Conservation (phyloP, 495 filamentous ascomycete genomes). For the Xylaria curta region DNA sequence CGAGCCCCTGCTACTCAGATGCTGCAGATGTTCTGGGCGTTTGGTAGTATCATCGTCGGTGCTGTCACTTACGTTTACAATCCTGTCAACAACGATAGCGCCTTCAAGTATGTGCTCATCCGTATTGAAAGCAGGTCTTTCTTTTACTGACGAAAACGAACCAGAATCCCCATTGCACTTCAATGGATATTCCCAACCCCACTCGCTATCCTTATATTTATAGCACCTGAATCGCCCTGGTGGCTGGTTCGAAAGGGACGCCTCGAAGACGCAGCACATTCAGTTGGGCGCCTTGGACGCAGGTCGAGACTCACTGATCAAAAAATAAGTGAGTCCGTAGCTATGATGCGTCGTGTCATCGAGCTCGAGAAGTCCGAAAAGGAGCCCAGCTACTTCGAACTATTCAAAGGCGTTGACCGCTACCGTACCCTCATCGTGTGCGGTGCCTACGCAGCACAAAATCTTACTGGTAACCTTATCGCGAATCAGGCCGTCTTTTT, state of each 20-base stretch:
- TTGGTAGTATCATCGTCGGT: constrained; percentile 54
- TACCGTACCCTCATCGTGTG: constrained; percentile 57
- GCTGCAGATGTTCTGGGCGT: constrained; percentile 57
- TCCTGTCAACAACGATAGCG: constrained; percentile 37
- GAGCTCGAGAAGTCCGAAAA: constrained; percentile 36
- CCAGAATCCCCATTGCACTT: constrained; percentile 53
- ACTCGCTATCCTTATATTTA: constrained; percentile 47
- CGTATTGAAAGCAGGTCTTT: constrained; percentile 31
- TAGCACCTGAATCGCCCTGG: constrained; percentile 59
- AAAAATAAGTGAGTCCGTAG: constrained; percentile 40
- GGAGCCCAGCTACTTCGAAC: constrained; percentile 47
- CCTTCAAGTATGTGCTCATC: constrained; percentile 53
- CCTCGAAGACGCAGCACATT: constrained; percentile 46
- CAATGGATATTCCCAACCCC: constrained; percentile 55
- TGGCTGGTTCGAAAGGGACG: constrained; percentile 53
- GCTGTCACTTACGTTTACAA: constrained; percentile 54
- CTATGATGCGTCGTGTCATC: constrained; percentile 42
- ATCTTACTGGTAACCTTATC: constrained; percentile 46
- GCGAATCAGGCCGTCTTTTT: constrained; percentile 48
- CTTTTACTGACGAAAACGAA: constrained; percentile 41
- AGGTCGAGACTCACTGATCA: constrained; percentile 4
- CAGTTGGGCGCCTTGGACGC: constrained; percentile 48
- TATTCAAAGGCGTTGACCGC: constrained; percentile 51
- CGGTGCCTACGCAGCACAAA: constrained; percentile 50
- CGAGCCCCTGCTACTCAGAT: constrained; percentile 54